phyloP scores from a whole-genome alignment of 495 filamentous ascomycete species.

The Lophiostoma macrostomum region DNA sequence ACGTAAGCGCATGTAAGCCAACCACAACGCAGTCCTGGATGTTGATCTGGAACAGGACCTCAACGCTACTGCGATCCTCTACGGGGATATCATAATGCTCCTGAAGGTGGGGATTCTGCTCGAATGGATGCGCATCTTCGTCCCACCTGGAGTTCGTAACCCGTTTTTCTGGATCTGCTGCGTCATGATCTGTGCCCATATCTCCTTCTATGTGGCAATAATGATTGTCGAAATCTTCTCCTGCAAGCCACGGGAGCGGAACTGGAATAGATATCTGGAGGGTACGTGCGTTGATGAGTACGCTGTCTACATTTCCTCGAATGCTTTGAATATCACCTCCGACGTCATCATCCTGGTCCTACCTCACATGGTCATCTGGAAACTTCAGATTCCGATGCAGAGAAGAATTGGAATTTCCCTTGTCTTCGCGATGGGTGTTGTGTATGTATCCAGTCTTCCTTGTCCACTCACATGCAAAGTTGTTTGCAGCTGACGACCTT shows the following conservation, averaged over 20 bases:
- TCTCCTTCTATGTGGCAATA: conserved; percentile 9
- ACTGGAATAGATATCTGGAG: conserved; percentile 2
- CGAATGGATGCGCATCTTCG: conserved; percentile 29
- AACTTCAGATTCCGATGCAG: conserved; percentile 12
- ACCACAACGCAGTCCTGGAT: no score
- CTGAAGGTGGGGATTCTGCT: conserved; percentile 14
- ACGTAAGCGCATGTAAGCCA: neutral
- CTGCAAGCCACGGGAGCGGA: conserved; percentile 14
- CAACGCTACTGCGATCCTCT: conserved; percentile 25
- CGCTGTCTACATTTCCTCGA: neutral
- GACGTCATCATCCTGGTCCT: conserved; percentile 9
- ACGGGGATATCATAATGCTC: conserved; percentile 8
- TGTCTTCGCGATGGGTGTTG: conserved; percentile 12
- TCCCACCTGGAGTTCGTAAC: conserved; percentile 13
- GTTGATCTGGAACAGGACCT: no score
- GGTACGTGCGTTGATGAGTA: conserved; percentile 3
- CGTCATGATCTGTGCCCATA: conserved; percentile 26
- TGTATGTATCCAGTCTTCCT: conserved; percentile 19
- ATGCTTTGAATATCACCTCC: conserved; percentile 7
- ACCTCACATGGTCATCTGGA: conserved; percentile 1
- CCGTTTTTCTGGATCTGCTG: conserved; percentile 15
- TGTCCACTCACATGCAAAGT: neutral
- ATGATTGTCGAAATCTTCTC: conserved; percentile 19
- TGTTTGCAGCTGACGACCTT: no score
- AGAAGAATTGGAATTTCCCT: conserved; percentile 10